A percentile compares a stretch with the other conserved stretches of the same genome.
These are phyloP conservation scores for Penicillium sp. DNA, from an alignment of 2,329 filamentous ascomycete genomes.

Conservation along the genomic window DNA sequence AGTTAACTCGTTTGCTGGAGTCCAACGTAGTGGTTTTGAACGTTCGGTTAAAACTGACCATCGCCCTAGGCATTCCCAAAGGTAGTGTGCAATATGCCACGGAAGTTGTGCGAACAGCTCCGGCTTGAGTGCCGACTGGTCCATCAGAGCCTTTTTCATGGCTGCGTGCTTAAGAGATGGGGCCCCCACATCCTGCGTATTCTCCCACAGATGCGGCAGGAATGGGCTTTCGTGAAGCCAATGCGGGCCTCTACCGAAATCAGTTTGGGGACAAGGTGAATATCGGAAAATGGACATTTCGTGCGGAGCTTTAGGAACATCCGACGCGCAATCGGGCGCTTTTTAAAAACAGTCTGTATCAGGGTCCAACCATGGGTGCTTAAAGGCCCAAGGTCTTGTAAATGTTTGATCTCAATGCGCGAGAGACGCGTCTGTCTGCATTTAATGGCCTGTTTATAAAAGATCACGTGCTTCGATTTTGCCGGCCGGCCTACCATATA, in stretches of 20 bases:
- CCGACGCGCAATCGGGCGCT: background rate
- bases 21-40: background rate
- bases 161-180: constrained; percentile 36
- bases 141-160: constrained; percentile 30
- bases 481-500: too few species aligned
- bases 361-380: background rate
- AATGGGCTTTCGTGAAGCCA: constrained; percentile 43
- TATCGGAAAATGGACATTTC: constrained; percentile 9
- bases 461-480: too few species aligned
- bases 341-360: background rate
- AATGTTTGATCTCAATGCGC: too few species aligned
- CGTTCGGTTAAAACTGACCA: constrained; percentile 27
- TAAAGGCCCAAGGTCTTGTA: background rate
- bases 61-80: constrained; percentile 40
- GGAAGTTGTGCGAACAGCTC: constrained; percentile 39
- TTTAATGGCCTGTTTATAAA: too few species aligned
- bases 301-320: background rate
- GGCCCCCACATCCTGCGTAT: constrained; percentile 25
- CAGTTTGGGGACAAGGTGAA: constrained; percentile 5
- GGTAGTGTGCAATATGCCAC: constrained; percentile 39
- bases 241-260: constrained; percentile 25
- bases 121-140: constrained; percentile 37
- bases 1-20: background rate
- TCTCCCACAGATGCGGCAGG: constrained; percentile 28
- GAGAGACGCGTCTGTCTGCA: too few species aligned